These are phyloP conservation scores for Phylloporus rhodoxanthus DNA, from an alignment of 768 basidiomycete genomes.

Conservation along the genomic window DNA sequence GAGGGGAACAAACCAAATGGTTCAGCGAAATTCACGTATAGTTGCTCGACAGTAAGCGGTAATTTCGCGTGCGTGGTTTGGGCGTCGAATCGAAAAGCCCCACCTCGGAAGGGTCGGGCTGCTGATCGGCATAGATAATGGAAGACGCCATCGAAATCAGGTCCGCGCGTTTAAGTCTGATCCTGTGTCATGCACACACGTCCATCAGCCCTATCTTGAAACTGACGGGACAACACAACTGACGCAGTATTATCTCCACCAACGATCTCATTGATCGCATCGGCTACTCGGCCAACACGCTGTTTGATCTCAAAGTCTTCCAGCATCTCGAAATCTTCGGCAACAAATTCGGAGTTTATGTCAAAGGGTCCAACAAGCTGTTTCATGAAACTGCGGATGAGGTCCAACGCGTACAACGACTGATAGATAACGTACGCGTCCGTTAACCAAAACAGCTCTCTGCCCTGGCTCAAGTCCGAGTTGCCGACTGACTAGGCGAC, in stretches of 20 bases:
- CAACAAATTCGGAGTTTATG: slow-evolving; percentile 45
- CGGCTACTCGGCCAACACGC: slow-evolving; percentile 61
- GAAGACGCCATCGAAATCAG: slow-evolving; percentile 64
- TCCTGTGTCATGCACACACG: background rate
- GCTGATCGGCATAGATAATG: slow-evolving; percentile 62
- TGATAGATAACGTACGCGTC: slow-evolving; percentile 53
- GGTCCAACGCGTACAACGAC: background rate
- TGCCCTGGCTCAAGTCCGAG: slow-evolving; percentile 57
- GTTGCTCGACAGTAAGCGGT: slow-evolving; percentile 51
- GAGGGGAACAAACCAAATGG: background rate
- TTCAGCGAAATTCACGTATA: slow-evolving; percentile 52
- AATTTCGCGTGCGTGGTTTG: slow-evolving; percentile 54
- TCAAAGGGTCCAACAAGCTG: slow-evolving; percentile 77
- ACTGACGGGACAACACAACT: slow-evolving; percentile 12
- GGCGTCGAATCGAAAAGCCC: slow-evolving; percentile 67
- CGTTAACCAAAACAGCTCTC: slow-evolving; percentile 70
- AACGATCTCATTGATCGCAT: slow-evolving; percentile 53
- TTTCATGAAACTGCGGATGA: slow-evolving; percentile 2
- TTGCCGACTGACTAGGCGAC: slow-evolving; percentile 46
- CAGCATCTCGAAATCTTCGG: slow-evolving; percentile 69
- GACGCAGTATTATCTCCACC: slow-evolving; percentile 37
- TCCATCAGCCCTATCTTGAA: background rate
- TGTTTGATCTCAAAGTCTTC: slow-evolving; percentile 69
- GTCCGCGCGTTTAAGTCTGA: slow-evolving; percentile 51
- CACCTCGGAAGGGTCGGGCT: slow-evolving; percentile 65